Percentiles rank a stretch among this genome's conserved stretches.
Evolutionary conservation across 2,329 filamentous ascomycete genomes (phyloP).

Genomic region (Aspergillus sp.): DNA sequence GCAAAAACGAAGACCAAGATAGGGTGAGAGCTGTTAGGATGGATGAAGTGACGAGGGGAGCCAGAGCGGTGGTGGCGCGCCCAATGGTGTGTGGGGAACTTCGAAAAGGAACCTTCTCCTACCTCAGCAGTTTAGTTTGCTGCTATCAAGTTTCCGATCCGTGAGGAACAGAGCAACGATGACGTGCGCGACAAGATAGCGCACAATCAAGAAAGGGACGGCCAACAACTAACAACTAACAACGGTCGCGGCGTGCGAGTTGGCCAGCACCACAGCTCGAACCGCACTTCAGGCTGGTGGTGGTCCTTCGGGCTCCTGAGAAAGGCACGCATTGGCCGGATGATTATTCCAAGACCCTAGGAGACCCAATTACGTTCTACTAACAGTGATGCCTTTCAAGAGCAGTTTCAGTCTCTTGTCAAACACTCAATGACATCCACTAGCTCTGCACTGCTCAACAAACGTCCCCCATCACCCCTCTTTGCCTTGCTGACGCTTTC

Average conservation of each 20-base stretch:
- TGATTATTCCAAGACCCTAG: constrained; percentile 18
- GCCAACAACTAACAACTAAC: background rate
- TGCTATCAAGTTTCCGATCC: constrained; percentile 16
- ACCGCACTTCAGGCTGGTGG: no score
- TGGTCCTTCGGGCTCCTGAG: constrained; percentile 7
- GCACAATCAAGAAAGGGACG: constrained; percentile 19
- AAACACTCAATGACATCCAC: background rate
- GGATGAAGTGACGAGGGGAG: constrained; percentile 17
- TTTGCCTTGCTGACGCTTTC: background rate
- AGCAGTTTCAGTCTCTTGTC: background rate
- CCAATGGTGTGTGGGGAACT: constrained; percentile 32
- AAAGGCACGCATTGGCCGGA: constrained; percentile 19
- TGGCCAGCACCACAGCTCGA: background rate
- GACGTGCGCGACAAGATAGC: constrained; percentile 29
- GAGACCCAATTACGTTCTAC: constrained; percentile 13
- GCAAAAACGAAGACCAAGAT: background rate
- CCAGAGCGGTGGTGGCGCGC: constrained; percentile 24
- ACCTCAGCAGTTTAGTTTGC: constrained; percentile 11
- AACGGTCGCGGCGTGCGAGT: background rate
- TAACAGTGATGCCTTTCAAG: constrained; percentile 1
- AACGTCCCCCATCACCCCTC: background rate
- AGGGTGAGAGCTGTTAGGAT: constrained; percentile 16
- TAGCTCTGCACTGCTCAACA: background rate
- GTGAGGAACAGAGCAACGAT: constrained; percentile 28
- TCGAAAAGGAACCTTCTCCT: constrained; percentile 6